A percentile compares a stretch with the other conserved stretches of the same genome.
phyloP scores from a whole-genome alignment of 2,329 filamentous ascomycete species.

The Aulographum hederae region DNA sequence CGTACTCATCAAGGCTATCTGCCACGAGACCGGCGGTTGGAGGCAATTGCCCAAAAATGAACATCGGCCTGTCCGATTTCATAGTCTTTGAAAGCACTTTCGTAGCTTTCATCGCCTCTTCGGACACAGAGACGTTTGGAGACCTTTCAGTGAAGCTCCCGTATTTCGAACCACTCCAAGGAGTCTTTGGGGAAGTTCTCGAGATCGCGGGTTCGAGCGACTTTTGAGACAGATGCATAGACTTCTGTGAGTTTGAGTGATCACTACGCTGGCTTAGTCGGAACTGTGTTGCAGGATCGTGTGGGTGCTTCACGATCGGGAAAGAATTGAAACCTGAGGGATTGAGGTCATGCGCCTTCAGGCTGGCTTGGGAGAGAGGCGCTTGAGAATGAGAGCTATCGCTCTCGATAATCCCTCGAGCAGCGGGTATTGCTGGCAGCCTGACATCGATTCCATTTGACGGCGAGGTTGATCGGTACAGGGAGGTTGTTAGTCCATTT shows the following conservation, averaged over 20 bases:
- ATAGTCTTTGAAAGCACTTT: constrained; percentile 8
- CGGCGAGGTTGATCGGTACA: too few species aligned
- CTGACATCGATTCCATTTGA: too few species aligned
- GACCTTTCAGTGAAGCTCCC: neutral
- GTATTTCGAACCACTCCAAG: constrained; percentile 11
- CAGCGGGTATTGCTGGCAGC: too few species aligned
- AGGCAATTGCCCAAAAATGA: constrained; percentile 16
- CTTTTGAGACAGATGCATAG: constrained; percentile 6
- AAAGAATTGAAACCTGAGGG: constrained; percentile 39
- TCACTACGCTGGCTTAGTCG: constrained; percentile 48
- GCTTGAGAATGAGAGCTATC: too few species aligned
- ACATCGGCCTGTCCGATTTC: constrained; percentile 9
- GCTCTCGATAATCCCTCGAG: too few species aligned
- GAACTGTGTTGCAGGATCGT: constrained; percentile 42
- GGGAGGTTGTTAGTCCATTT: too few species aligned
- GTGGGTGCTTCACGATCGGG: constrained; percentile 59
- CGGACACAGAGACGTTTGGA: neutral
- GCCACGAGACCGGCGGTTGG: constrained; percentile 28
- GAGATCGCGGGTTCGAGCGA: constrained; percentile 9
- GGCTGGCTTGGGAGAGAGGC: constrained; percentile 21
- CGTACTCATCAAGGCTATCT: constrained; percentile 36
- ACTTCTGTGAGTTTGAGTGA: constrained; percentile 28
- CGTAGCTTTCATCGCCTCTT: neutral
- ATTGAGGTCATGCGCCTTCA: constrained; percentile 17
- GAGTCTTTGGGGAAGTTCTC: constrained; percentile 7